Evolutionary conservation across 495 filamentous ascomycete species (phyloP), one percentile per base, ranked within the genome.

Genomic region (Annulohypoxylon maeteangense): DNA sequence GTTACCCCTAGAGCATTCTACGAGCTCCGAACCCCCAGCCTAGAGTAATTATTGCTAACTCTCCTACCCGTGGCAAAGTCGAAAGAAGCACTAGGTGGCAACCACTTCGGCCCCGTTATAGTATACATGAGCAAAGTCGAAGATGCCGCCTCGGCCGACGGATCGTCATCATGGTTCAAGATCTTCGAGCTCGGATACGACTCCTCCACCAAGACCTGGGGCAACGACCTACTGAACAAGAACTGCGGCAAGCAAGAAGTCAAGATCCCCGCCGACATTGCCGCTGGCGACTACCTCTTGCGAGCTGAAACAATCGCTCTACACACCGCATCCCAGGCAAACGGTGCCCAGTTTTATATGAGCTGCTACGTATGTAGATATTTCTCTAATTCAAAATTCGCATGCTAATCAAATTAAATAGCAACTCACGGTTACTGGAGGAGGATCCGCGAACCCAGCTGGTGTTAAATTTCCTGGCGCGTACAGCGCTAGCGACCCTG

Each of bases 41-140:
- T 51, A 27, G n/a, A 14, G 14, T 40, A 40, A 14, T n/a, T 14
- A n/a, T 14, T 29, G 22, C 22, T 51, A 27, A 51, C 10, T 29
- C n/a, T 6, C 47, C 16, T 4, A n/a, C 16, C 12, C 25, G 22
- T 1, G 1, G 1, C n/a, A 51, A 16, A 51, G 47, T 23, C 32
- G 10, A 57, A 25, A 61, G 82, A 85, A 56, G 85, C 83, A 42
- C 83, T 87, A 59, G 85, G 84, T 14, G 85, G 83, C 7, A 80
- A 81, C 42, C 83, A 85, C 78, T 79, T 80, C 72, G 83, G 83
- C 3, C 83, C 83, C 20, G 81, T 88, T 0, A 76, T 85, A 23
- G 84, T 81, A 10, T 89, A 89, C 81, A 78, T 89, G 68, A 80
- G 82, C 70, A 84, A 85, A 66, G 87, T 89, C 18, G 27, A 70